Conservation (phyloP, 192 early-diverging fungal species). For the Funneliformis geosporum region DNA sequence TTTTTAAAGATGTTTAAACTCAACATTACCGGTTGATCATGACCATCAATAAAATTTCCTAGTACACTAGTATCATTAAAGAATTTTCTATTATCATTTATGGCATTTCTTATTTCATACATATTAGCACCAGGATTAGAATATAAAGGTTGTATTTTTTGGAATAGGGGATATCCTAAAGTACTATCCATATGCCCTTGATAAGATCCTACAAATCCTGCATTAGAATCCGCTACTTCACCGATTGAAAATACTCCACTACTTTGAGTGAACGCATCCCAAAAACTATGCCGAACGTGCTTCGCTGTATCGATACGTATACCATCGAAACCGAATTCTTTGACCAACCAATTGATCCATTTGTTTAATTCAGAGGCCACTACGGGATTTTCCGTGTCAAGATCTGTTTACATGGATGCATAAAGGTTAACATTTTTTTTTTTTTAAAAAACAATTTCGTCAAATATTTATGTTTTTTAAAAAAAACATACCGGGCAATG, state of each 20-base stretch:
- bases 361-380: conserved; percentile 36
- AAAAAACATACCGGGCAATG: conserved; percentile 33
- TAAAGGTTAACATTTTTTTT: too few species aligned
- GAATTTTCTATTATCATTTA: background rate
- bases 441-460: background rate
- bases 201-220: conserved; percentile 27
- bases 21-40: conserved; percentile 20
- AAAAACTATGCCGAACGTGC: conserved; percentile 46
- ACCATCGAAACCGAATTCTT: conserved; percentile 45
- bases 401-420: background rate
- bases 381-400: conserved; percentile 45
- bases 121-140: conserved; percentile 23
- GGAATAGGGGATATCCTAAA: conserved; percentile 35
- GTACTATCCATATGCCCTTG: conserved; percentile 28
- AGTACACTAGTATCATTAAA: conserved; percentile 25
- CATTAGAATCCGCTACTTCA: conserved; percentile 33
- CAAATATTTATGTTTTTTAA: too few species aligned
- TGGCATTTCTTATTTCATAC: background rate
- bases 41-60: conserved; percentile 37
- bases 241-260: conserved; percentile 43
- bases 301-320: conserved; percentile 52
- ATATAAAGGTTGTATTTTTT: conserved; percentile 14
- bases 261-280: conserved; percentile 35
- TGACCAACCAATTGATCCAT: conserved; percentile 28
- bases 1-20: too few species aligned